phyloP scores from a whole-genome alignment of 139 green algal genomes.

The Micractinium conductrix region DNA sequence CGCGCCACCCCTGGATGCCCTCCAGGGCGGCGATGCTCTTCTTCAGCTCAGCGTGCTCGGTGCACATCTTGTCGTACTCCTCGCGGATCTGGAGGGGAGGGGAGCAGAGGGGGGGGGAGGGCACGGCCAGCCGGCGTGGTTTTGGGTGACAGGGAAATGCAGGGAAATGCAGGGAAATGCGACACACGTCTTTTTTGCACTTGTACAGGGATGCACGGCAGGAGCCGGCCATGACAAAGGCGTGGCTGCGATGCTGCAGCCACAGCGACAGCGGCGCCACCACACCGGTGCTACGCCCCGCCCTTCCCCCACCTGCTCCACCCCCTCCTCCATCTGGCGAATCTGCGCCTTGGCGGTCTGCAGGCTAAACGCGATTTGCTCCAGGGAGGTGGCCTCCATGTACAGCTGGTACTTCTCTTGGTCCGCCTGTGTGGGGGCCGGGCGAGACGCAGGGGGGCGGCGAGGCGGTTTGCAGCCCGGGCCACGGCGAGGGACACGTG shows the following conservation, averaged over 20 bases:
- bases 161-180: too few species aligned
- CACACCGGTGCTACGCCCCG: too few species aligned
- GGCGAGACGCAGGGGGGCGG: too few species aligned
- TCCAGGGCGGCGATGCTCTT: slow-evolving; percentile 25
- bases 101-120: not conserved
- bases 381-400: slow-evolving; percentile 75
- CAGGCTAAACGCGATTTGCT: slow-evolving; percentile 36
- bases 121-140: too few species aligned
- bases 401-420: slow-evolving; percentile 73
- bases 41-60: not conserved
- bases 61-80: slow-evolving; percentile 20
- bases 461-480: too few species aligned
- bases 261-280: too few species aligned
- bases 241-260: too few species aligned
- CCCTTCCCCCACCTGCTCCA: not conserved
- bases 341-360: slow-evolving; percentile 19
- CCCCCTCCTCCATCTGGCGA: slow-evolving; percentile 17
- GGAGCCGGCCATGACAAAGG: too few species aligned
- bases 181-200: too few species aligned
- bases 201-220: too few species aligned
- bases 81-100: slow-evolving; percentile 8
- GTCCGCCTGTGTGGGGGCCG: slow-evolving; percentile 21
- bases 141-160: too few species aligned
- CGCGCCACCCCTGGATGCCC: slow-evolving; percentile 40
- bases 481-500: too few species aligned